Percentiles rank a stretch among this genome's conserved stretches.
Conservation (phyloP, 805 yeast species). For the Candida krabiensis region DNA sequence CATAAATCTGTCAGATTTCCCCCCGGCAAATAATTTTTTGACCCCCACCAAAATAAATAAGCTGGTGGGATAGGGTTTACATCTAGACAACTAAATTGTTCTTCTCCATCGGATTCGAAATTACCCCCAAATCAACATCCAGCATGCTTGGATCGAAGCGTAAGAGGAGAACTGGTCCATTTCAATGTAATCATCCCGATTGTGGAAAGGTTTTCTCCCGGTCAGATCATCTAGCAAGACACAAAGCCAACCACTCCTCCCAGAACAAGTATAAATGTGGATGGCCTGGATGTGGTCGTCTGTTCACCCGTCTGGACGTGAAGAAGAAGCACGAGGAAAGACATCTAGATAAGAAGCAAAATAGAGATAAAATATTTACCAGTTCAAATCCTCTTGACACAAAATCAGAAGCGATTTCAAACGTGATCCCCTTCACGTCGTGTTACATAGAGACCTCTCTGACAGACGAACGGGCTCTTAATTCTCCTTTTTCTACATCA, state of each 20-base stretch:
- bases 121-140: too few species aligned
- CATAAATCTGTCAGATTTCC: too few species aligned
- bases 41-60: too few species aligned
- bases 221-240: constrained; percentile 60
- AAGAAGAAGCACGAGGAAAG: constrained; percentile 42
- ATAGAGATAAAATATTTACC: not conserved
- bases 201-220: constrained; percentile 56
- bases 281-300: constrained; percentile 48
- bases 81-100: too few species aligned
- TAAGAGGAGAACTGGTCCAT: constrained; percentile 13
- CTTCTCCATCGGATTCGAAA: too few species aligned
- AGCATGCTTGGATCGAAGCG: too few species aligned
- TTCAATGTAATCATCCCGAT: constrained; percentile 38
- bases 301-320: constrained; percentile 55
- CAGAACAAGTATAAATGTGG: constrained; percentile 46
- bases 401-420: not conserved
- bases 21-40: too few species aligned
- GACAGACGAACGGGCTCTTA: constrained; percentile 30
- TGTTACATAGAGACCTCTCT: not conserved
- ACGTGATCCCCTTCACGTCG: not conserved
- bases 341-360: constrained; percentile 31
- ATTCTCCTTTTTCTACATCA: constrained; percentile 1
- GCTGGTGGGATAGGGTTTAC: too few species aligned
- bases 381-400: not conserved
- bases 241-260: constrained; percentile 49